Base-by-base conservation (phyloP, 371 early-diverging fungal genomes). In the Basidiobolus meristosporus region DNA sequence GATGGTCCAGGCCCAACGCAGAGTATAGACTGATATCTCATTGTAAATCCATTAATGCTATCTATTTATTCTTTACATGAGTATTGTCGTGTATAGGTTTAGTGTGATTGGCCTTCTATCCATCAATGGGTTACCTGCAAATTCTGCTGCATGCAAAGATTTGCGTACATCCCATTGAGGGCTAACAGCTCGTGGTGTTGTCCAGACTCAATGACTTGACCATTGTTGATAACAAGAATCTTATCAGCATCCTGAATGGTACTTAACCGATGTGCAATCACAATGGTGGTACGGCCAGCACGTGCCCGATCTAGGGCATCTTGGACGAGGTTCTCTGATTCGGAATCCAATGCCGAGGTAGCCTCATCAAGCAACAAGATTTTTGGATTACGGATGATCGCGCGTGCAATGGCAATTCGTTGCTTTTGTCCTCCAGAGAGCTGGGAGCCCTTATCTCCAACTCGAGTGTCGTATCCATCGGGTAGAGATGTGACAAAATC, bases 201-300 rank as follows among this genome's bases (percentile, higher is more conserved):
- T 36, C 87, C 87, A 31, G 52, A 53, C 53, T 86, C 87, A 15
- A 77, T 44, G 7, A 86, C 54, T 10, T 60, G 53, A 36, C 87
- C 87, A 42, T 73, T 54, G 37, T 67, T 55, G 66, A 83, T 71
- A 7, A 84, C 84, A 36, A 76, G 70, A 51, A 96, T 92, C 21
- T 70, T 51, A 48, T 92, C 83, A 2, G 90, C 80, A 45, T 87
- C 72, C 36, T 65, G 59, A 35, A 78, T 68, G 2, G 85, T 87
- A 34, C 81, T 76, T 2, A 87, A 59, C 31, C 84, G 73, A 50
- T 95, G 95, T 1, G 95, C 93, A 52, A 96, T 81, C 4, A 90
- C 78, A 38, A 98, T 72, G 1, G 92, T 90, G 1, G 91, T 90
- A 29, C 92, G 68, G 34, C 76, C 66, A 23, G 54, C 48, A 17